These are phyloP conservation scores for Neckera pumila DNA, from an alignment of 225 moss, liverwort and hornwort species.

Conservation along the genomic window DNA sequence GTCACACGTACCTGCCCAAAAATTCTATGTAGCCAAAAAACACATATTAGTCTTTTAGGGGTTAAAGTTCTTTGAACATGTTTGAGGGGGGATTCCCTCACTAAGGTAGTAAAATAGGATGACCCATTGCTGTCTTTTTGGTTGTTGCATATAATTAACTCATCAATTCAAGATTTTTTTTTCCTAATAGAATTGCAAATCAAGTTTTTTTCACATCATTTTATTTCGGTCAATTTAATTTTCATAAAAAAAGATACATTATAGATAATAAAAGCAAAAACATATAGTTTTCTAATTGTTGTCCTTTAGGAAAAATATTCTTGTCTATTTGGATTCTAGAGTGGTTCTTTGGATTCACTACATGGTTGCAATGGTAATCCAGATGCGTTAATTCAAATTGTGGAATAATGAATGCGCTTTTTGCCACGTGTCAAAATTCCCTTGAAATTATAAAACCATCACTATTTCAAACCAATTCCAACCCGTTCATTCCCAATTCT, in stretches of 20 bases:
- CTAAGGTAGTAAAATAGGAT: too few relatives aligned
- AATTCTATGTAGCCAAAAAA: too few relatives aligned
- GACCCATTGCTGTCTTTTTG: not conserved
- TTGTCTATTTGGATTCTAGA: not conserved
- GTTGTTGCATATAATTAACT: not conserved
- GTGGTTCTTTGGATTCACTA: not conserved
- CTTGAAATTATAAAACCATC: not conserved
- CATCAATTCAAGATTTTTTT: not conserved
- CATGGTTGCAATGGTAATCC: not conserved
- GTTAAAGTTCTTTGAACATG: not conserved
- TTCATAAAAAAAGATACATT: not conserved
- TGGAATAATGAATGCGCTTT: not conserved
- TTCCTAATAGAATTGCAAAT: not conserved
- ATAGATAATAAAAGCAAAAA: not conserved
- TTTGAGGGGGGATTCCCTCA: not conserved
- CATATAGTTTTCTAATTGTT: not conserved
- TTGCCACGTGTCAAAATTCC: not conserved
- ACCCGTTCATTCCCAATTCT: not conserved
- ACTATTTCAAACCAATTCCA: not conserved
- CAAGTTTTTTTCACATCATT: not conserved
- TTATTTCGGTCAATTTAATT: not conserved
- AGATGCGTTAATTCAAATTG: not conserved
- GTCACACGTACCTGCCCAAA: too few relatives aligned
- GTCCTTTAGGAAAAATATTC: accelerated
- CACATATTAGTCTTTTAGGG: too few relatives aligned